A percentile compares a stretch with the other conserved stretches of the same genome.
phyloP scores from a whole-genome alignment of 441 rosid species.

The Erysimum cheiri region DNA sequence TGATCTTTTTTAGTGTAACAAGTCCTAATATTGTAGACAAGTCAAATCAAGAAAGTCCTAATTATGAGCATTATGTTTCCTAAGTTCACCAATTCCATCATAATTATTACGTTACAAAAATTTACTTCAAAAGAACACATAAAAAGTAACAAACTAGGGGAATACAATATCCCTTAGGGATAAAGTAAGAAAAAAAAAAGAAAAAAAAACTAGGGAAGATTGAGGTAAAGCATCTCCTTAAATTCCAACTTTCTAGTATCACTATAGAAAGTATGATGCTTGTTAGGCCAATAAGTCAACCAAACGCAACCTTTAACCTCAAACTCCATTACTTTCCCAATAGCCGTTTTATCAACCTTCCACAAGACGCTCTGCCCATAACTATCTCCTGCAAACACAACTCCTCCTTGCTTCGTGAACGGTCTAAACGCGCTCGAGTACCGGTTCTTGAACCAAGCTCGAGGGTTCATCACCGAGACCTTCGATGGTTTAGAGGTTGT shows the following conservation, averaged over 20 bases:
- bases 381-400: constrained; percentile 80
- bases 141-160: neutral
- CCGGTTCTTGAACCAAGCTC: constrained; percentile 81
- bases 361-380: constrained; percentile 78
- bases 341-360: constrained; percentile 66
- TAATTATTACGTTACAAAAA: neutral
- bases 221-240: constrained; percentile 62
- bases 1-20: too few relatives aligned
- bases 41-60: neutral
- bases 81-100: neutral
- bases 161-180: neutral
- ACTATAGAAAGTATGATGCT: constrained; percentile 63
- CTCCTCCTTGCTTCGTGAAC: constrained; percentile 82
- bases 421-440: constrained; percentile 73
- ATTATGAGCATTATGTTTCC: neutral
- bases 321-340: constrained; percentile 77
- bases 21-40: too few relatives aligned
- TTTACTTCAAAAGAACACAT: neutral
- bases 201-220: constrained; percentile 48
- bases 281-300: constrained; percentile 94
- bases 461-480: constrained; percentile 64
- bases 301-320: constrained; percentile 88
- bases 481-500: constrained; percentile 77
- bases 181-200: neutral
- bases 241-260: constrained; percentile 86